phyloP scores from a whole-genome alignment of 768 basidiomycete genomes.

The Rhizopogon vesiculosus region DNA sequence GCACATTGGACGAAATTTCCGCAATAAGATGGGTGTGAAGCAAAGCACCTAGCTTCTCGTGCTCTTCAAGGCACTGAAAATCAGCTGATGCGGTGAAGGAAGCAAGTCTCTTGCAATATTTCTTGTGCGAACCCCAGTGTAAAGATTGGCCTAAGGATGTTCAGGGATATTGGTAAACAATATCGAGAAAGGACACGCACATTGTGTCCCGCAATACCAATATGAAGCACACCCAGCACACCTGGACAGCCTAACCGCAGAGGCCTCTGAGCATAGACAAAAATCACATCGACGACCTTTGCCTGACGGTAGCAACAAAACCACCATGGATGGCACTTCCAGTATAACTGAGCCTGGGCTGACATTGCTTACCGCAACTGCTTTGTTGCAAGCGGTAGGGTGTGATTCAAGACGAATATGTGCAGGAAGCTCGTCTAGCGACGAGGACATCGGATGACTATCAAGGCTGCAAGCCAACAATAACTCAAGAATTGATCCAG shows the following conservation, averaged over 20 bases:
- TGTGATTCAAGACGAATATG: conserved; percentile 37
- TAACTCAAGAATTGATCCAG: too few species aligned
- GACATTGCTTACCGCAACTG: conserved; percentile 36
- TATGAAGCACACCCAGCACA: conserved; percentile 67
- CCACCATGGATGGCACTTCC: conserved; percentile 38
- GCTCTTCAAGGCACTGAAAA: conserved; percentile 44
- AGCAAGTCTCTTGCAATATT: conserved; percentile 59
- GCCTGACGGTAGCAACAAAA: conserved; percentile 46
- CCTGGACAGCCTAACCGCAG: conserved; percentile 35
- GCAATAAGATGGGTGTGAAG: conserved; percentile 62
- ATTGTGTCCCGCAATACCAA: conserved; percentile 67
- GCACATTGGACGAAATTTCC: conserved; percentile 19
- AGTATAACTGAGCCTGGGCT: conserved; percentile 47
- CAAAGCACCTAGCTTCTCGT: conserved; percentile 57
- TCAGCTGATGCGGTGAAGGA: conserved; percentile 38
- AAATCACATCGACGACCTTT: conserved; percentile 66
- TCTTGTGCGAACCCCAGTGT: conserved; percentile 67
- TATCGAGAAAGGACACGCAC: conserved; percentile 34
- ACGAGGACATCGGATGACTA: not conserved
- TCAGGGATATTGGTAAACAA: conserved; percentile 5
- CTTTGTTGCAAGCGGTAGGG: conserved; percentile 45
- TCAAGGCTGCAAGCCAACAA: too few species aligned
- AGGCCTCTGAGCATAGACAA: conserved; percentile 41
- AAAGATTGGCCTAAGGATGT: conserved; percentile 51
- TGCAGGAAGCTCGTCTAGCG: not conserved